Evolutionary conservation across 306 rosid genomes (phyloP), one percentile per base, ranked within the genome.

Genomic region (Ormosia semicastrata): DNA sequence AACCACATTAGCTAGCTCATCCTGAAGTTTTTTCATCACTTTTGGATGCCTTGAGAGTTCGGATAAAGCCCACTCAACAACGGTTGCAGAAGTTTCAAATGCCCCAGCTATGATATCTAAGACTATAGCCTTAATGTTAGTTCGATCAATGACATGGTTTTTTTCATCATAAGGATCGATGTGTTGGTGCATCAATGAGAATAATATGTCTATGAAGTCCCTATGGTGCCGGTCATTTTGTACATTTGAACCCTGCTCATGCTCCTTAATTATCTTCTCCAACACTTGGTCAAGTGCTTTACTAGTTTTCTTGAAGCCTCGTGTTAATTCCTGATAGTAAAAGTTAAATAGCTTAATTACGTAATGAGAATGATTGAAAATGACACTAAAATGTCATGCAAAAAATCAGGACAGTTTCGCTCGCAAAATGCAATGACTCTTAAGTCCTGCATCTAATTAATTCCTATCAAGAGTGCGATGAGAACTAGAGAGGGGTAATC

Each of bases 31-130:
- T 49, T 73, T 75, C 85, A 88, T 87, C 4, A 81, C 83, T 32
- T 75, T 71, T 2, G 91, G 91, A 77, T 89, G 73, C 40, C 58
- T 85, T 7, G 85, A 4, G 14, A 91, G 85, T 47, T 87, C 87
- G 0, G 91, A 76, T 8, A 91, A 54, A 10, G 73, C 72, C 92
- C 94, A 89, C 30, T 79, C 75, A 0, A 77, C 65, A 0, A 44
- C 4, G 0, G 54, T 53, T 2, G 89, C 65, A 10, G 86, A 40
- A 59, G 88, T 69, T 68, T 88, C 81, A 50, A 52, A 57, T 66
- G 92, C 43, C 3, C 6, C 90, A 0, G 9, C 3, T 15, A 91
- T 81, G 88, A 89, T 69, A 65, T 89, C 89, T 1, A 78, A 57
- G 5, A 18, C 33, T 60, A 83, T 76, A 40, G 92, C 91, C 57